Base-by-base conservation (phyloP, 176 grass and related monocot genomes). In the Zea luxurians region DNA sequence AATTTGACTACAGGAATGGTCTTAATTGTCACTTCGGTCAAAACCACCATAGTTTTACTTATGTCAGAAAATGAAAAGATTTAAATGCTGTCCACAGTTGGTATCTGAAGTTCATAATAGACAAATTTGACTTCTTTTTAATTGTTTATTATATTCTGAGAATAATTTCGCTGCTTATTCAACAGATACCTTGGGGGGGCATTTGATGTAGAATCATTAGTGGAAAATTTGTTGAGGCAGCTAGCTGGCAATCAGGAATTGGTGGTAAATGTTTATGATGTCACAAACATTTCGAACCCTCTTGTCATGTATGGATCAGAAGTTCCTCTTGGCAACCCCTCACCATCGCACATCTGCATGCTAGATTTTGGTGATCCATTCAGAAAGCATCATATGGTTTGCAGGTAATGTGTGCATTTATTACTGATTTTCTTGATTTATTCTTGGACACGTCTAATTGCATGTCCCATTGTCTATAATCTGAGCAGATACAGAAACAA, bases 181-280 rank as follows among this genome's bases (percentile, higher is more conserved):
- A 43, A 73, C 81, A 99, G 96, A 66, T 99, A 95, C 75, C 85
- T 95, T 78, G 96, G 96, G 48, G 96, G 96, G 78, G 84, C 92
- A 82, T 99, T 99, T 77, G 96, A 99, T 86, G 96, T 99, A 10
- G 96, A 99, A 58, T 99, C 96, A 43, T 82, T 99, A 9, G 92
- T 99, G 80, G 96, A 99, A 78, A 99, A 99, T 77, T 63, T 99
- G 69, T 69, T 99, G 59, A 86, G 75, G 67, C 96, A 99, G 73
- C 90, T 99, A 70, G 90, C 96, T 83, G 96, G 92, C 38, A 93
- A 93, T 84, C 90, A 90, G 81, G 96, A 99, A 84, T 83, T 99
- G 68, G 85, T 95, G 80, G 92, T 99, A 42, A 99, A 99, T 87
- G 92, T 99, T 72, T 99, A 88, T 83, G 96, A 99, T 83, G 86